A percentile compares a stretch with the other conserved stretches of the same genome.
phyloP scores from a whole-genome alignment of 1,284 basidiomycete genomes.

The Pseudozyma tsukubaensis region DNA sequence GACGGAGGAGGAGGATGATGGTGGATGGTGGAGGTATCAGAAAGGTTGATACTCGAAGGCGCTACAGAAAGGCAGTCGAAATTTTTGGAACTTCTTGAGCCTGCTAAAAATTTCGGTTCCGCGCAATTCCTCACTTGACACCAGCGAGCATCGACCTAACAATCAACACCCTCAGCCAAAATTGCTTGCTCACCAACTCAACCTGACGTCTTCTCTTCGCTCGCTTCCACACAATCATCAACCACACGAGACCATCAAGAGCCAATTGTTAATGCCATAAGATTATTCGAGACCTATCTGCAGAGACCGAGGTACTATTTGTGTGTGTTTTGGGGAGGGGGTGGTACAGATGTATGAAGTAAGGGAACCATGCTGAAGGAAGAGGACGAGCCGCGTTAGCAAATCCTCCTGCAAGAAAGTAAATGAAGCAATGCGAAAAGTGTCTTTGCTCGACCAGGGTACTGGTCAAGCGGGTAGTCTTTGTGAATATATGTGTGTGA shows the following conservation, averaged over 20 bases:
- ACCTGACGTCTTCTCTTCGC: neutral
- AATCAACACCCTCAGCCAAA: neutral
- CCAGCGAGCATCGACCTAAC: neutral
- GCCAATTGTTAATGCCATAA: neutral
- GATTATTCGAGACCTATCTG: neutral
- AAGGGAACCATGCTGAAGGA: neutral
- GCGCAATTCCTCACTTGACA: neutral
- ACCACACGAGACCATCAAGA: neutral
- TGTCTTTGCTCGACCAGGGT: neutral
- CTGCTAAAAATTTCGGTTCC: neutral
- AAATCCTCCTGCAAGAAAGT: no score
- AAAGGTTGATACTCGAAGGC: neutral
- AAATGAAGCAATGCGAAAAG: conserved; percentile 2
- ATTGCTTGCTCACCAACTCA: neutral
- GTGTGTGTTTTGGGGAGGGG: neutral
- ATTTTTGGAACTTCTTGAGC: conserved; percentile 1
- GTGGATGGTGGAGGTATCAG: conserved; percentile 5
- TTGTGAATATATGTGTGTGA: conserved; percentile 4
- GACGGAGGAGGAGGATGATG: neutral
- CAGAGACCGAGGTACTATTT: neutral
- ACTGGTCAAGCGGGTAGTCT: conserved; percentile 1
- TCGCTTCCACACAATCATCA: neutral
- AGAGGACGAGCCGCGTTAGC: neutral
- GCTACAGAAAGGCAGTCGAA: neutral
- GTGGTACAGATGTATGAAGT: neutral